These are phyloP conservation scores for Beta lomatogona DNA, from an alignment of 179 eudicot genomes.

Conservation along the genomic window DNA sequence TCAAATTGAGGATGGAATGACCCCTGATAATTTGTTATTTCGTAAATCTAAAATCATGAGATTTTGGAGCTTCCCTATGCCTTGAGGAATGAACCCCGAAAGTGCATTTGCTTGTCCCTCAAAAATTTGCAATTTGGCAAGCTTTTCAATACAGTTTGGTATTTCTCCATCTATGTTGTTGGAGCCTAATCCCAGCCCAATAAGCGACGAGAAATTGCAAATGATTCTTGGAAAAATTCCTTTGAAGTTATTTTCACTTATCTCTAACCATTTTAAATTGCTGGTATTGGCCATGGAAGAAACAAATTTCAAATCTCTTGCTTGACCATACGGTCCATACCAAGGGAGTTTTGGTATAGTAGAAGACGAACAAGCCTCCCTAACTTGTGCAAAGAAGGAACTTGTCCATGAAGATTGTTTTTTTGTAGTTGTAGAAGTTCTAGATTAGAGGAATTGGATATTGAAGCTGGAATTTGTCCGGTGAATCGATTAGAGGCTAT, in stretches of 20 bases:
- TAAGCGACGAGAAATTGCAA: slow-evolving; percentile 28
- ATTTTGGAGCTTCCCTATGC: slow-evolving; percentile 26
- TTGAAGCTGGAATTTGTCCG: background rate
- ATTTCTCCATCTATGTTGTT: slow-evolving; percentile 21
- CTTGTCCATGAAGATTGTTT: slow-evolving; percentile 30
- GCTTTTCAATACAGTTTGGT: slow-evolving; percentile 11
- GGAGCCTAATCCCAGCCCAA: background rate
- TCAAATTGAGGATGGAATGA: slow-evolving; percentile 30
- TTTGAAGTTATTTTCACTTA: slow-evolving; percentile 3
- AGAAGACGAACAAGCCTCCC: background rate
- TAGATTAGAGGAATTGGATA: slow-evolving; percentile 16
- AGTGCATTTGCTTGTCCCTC: background rate
- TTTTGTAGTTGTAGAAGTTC: background rate
- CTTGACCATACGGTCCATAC: background rate
- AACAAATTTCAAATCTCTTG: slow-evolving; percentile 16
- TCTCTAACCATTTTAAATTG: background rate
- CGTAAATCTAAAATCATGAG: slow-evolving; percentile 2
- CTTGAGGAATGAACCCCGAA: slow-evolving; percentile 28
- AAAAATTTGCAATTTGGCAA: background rate
- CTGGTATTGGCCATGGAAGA: slow-evolving; percentile 22
- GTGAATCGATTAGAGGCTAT: too few species aligned
- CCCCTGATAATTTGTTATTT: slow-evolving; percentile 23
- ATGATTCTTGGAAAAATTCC: slow-evolving; percentile 19
- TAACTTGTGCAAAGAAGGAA: slow-evolving; percentile 19
- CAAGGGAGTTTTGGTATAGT: slow-evolving; percentile 6